A percentile compares a stretch with the other conserved stretches of the same genome.
Evolutionary conservation across 495 filamentous ascomycete species (phyloP).

Genomic region (Xylaria longipes): DNA sequence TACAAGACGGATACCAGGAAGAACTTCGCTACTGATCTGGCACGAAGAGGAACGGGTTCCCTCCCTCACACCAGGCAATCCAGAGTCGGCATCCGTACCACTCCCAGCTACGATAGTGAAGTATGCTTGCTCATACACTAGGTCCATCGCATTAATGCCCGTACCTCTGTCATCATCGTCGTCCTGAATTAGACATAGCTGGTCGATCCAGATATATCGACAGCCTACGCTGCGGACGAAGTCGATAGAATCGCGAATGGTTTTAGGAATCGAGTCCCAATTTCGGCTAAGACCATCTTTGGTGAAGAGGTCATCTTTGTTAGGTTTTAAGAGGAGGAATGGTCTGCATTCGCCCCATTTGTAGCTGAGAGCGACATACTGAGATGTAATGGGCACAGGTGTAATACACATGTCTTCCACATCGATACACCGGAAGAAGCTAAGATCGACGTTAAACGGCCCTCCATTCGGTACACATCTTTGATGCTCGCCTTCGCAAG

Average conservation of each 20-base stretch:
- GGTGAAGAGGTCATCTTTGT: slow-evolving; percentile 25
- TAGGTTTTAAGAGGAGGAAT: slow-evolving; percentile 28
- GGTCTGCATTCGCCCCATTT: slow-evolving; percentile 41
- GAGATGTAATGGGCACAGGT: slow-evolving; percentile 24
- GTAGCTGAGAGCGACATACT: slow-evolving; percentile 44
- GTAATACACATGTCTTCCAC: slow-evolving; percentile 31
- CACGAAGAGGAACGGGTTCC: slow-evolving; percentile 17
- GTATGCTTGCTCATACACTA: slow-evolving; percentile 26
- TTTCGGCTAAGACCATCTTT: slow-evolving; percentile 22
- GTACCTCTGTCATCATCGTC: slow-evolving; percentile 16
- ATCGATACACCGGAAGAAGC: slow-evolving; percentile 38
- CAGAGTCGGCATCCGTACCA: slow-evolving; percentile 35
- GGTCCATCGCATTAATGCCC: slow-evolving; percentile 24
- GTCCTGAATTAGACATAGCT: slow-evolving; percentile 33
- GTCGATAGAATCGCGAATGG: slow-evolving; percentile 37
- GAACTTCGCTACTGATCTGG: slow-evolving; percentile 18
- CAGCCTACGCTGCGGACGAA: slow-evolving; percentile 34
- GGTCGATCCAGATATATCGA: slow-evolving; percentile 46
- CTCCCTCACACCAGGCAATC: slow-evolving; percentile 40
- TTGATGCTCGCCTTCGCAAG: slow-evolving; percentile 19
- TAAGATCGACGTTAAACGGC: slow-evolving; percentile 17
- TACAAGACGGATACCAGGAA: slow-evolving; percentile 1
- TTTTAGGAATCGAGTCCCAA: slow-evolving; percentile 30
- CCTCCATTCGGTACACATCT: slow-evolving; percentile 15
- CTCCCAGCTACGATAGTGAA: slow-evolving; percentile 38